Conservation (phyloP, 352 stramenopile genomes). For the Phytopythium kandeliae region DNA sequence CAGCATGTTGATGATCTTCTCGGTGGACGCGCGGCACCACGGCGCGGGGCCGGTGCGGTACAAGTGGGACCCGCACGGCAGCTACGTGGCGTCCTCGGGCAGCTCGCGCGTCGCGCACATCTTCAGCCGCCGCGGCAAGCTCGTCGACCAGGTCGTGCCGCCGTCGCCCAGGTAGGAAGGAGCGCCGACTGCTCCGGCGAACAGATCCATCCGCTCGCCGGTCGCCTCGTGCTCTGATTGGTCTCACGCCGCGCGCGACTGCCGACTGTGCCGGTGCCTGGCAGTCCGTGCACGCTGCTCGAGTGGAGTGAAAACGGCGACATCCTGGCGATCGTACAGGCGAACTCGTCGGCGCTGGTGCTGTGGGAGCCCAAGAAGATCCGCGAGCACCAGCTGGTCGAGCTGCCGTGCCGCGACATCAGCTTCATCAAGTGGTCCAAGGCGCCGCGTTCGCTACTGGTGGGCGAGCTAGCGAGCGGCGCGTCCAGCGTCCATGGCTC, state of each 20-base stretch:
- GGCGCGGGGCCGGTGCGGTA: constrained; percentile 68
- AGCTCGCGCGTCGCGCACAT: constrained; percentile 72
- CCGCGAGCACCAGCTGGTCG: constrained; percentile 57
- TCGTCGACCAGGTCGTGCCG: constrained; percentile 77
- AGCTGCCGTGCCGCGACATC: constrained; percentile 66
- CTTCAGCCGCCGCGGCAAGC: constrained; percentile 59
- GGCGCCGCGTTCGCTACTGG: constrained; percentile 44
- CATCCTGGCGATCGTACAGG: constrained; percentile 69
- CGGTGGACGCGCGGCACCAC: constrained; percentile 72
- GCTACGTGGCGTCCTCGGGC: constrained; percentile 72
- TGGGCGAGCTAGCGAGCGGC: no score
- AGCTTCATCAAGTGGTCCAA: constrained; percentile 82
- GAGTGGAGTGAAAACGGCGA: constrained; percentile 69
- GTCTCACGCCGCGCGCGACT: no score
- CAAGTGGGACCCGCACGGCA: constrained; percentile 70
- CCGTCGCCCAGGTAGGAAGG: constrained; percentile 62
- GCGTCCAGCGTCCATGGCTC: no score
- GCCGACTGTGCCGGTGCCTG: no score
- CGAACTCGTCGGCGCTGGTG: constrained; percentile 63
- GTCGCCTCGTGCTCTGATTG: no score
- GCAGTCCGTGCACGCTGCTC: constrained; percentile 60
- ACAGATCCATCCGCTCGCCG: no score
- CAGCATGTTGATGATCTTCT: constrained; percentile 77
- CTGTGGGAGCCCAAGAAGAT: constrained; percentile 64
- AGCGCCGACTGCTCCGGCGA: no score